Evolutionary conservation across 768 basidiomycete genomes (phyloP).

Genomic region (Lentinus tigrinus): DNA sequence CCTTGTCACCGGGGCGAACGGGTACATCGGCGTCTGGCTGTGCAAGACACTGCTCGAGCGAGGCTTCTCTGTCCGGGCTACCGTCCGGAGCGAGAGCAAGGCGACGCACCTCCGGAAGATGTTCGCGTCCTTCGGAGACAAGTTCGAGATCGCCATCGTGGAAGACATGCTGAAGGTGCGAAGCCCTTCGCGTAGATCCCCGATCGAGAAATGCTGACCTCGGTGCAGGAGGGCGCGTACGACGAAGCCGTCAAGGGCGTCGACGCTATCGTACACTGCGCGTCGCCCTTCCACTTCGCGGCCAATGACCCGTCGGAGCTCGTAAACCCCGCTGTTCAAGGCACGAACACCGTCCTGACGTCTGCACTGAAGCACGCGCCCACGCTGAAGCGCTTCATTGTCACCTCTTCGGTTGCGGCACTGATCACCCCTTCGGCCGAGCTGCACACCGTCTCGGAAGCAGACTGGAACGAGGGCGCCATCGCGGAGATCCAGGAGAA

Average conservation of each 20-base stretch:
- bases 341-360: slow-evolving; percentile 62
- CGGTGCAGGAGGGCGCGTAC: slow-evolving; percentile 58
- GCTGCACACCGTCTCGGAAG: slow-evolving; percentile 40
- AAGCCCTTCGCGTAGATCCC: too few species aligned
- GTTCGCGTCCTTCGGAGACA: slow-evolving; percentile 53
- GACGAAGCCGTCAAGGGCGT: slow-evolving; percentile 78
- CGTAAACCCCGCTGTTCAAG: slow-evolving; percentile 69
- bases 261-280: slow-evolving; percentile 68
- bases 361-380: slow-evolving; percentile 48
- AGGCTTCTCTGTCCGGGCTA: slow-evolving; percentile 65
- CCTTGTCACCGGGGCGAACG: slow-evolving; percentile 59
- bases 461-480: slow-evolving; percentile 62
- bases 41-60: slow-evolving; percentile 53
- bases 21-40: slow-evolving; percentile 61
- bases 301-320: slow-evolving; percentile 51
- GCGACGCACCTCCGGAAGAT: slow-evolving; percentile 52
- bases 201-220: background rate
- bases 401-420: slow-evolving; percentile 59
- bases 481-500: slow-evolving; percentile 46
- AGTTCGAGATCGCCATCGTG: slow-evolving; percentile 65
- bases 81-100: slow-evolving; percentile 62
- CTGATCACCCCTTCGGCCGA: slow-evolving; percentile 29
- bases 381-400: slow-evolving; percentile 56
- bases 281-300: slow-evolving; percentile 56
- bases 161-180: slow-evolving; percentile 61